phyloP scores from a whole-genome alignment of 2,329 filamentous ascomycete genomes.

The Achaetomium macrosporum region DNA sequence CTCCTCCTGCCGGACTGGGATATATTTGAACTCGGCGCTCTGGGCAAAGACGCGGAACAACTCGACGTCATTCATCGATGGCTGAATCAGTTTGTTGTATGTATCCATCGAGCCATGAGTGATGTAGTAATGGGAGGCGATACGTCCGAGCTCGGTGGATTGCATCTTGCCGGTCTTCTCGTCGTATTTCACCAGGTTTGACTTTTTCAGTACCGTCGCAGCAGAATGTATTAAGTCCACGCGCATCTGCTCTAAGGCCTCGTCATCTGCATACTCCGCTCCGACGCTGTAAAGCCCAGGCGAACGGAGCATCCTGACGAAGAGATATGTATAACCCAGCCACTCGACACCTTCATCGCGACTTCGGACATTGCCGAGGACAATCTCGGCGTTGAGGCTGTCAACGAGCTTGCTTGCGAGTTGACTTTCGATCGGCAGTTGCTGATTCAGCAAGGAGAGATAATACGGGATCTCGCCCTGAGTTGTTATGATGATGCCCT shows the following conservation, averaged over 20 bases:
- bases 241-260: slow-evolving; percentile 86
- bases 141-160: slow-evolving; percentile 87
- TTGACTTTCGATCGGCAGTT: slow-evolving; percentile 95
- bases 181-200: slow-evolving; percentile 88
- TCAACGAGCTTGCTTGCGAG: slow-evolving; percentile 89
- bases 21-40: slow-evolving; percentile 98
- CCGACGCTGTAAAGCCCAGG: slow-evolving; percentile 94
- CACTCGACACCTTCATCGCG: slow-evolving; percentile 98
- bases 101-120: slow-evolving; percentile 94
- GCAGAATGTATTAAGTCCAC: slow-evolving; percentile 97
- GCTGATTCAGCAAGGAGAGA: slow-evolving; percentile 91
- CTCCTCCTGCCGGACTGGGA: slow-evolving; percentile 94
- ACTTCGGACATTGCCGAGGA: slow-evolving; percentile 84
- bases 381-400: slow-evolving; percentile 93
- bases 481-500: slow-evolving; percentile 97
- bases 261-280: slow-evolving; percentile 89
- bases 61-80: slow-evolving; percentile 87
- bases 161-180: slow-evolving; percentile 86
- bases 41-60: slow-evolving; percentile 94
- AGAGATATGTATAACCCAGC: slow-evolving; percentile 97
- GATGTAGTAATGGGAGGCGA: slow-evolving; percentile 98
- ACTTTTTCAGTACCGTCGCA: slow-evolving; percentile 77
- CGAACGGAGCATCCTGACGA: slow-evolving; percentile 93
- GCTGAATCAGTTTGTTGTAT: slow-evolving; percentile 92
- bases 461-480: slow-evolving; percentile 96